Evolutionary conservation across 148 eudicot species (phyloP), one percentile per base, ranked within the genome.

Genomic region (Arbutus unedo): DNA sequence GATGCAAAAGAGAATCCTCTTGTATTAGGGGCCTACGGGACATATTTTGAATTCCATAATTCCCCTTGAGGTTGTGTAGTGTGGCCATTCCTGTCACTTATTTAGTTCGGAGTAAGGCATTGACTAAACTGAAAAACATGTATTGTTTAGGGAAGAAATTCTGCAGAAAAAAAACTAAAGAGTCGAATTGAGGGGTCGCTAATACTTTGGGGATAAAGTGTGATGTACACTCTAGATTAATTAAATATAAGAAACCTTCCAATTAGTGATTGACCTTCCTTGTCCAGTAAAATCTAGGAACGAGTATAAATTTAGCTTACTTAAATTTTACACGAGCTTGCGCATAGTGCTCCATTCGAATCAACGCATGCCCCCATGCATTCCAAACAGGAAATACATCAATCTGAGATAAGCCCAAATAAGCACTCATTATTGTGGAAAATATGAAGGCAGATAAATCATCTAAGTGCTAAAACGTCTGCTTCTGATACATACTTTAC

Each of bases 311-410:
- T 55, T 23, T 74, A 56, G 81, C 97, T 85, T 93, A 96, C 99
- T 92, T 92, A 84, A 96, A 94, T 87, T 96, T 96, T 43, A 94
- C 98, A 54, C 98, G 95, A 87, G 99, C 99, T 88, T 96, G 99
- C n/a, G 98, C 92, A 86, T 96, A 93, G 86, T 91, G 99, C 83
- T 96, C 99, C 94, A 94, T 96, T 83, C 98, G 93, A 85, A 96
- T 92, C 85, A 96, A 89, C 53, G 97, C 99, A 91, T 93, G 97
- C n/a, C 99, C 99, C 99, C 99, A 96, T 11, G 98, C 91, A 81
- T 85, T 89, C 99, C 99, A 96, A 59, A 96, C 99, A 51, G 99
- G 98, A 76, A 96, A 96, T 74, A 89, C 93, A 86, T 93, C 99
- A 86, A 96, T 94, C 99, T 96, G 89, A 78, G 86, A 81, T 75